Evolutionary conservation across 495 filamentous ascomycete species (phyloP).

Genomic region (Aspergillus nidulans): DNA sequence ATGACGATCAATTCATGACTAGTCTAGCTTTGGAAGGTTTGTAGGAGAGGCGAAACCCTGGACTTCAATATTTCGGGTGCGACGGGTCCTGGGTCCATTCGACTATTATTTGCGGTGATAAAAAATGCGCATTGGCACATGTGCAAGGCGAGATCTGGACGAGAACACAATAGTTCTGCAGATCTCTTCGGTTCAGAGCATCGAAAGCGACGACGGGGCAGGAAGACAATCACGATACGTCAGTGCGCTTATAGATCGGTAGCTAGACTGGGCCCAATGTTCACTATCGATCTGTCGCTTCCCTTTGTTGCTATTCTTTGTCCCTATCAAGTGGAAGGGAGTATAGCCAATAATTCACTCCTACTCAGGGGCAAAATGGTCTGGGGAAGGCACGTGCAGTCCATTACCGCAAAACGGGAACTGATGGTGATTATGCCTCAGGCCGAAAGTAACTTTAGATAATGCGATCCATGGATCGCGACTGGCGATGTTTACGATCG

Average conservation of each 20-base stretch:
- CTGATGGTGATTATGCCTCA: not conserved
- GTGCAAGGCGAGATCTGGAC: not conserved
- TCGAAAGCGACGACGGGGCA: not conserved
- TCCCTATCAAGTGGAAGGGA: not conserved
- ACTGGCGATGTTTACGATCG: not conserved
- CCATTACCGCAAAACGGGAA: not conserved
- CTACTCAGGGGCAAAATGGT: not conserved
- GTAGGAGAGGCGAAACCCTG: not conserved
- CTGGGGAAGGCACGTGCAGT: not conserved
- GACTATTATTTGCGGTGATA: not conserved
- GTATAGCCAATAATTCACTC: constrained; percentile 2
- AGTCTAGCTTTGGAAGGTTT: not conserved
- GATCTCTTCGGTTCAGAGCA: not conserved
- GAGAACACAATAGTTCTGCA: not conserved
- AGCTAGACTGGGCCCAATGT: not conserved
- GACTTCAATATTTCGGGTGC: not conserved
- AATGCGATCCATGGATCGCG: not conserved
- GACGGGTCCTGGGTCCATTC: no score
- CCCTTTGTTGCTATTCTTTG: not conserved
- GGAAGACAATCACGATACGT: not conserved
- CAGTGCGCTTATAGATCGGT: not conserved
- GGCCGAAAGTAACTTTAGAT: not conserved
- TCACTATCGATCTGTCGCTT: not conserved
- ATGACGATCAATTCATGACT: not conserved
- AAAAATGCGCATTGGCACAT: not conserved